Evolutionary conservation across 306 rosid genomes (phyloP), one percentile per base, ranked within the genome.

Genomic region (Styphnolobium japonicum): DNA sequence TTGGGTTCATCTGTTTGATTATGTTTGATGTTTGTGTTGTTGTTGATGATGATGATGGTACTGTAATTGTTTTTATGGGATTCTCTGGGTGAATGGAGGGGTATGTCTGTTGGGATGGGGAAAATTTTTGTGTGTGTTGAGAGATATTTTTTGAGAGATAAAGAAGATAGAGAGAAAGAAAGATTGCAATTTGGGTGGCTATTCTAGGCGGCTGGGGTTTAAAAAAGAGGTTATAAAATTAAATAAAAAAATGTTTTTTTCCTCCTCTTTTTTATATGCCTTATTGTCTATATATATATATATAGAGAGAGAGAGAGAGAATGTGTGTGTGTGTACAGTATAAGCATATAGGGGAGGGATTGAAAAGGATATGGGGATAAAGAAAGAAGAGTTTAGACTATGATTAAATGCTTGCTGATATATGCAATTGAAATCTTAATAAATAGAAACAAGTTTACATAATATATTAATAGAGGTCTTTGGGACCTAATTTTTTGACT

Each of bases 131-230:
- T 15, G 73, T 27, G 55, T 29, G 60, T 75, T 79, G 70, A 80
- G 76, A 81, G 88, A 89, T 83, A 82, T 88, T 87, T 84, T 88
- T 51, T 3, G 51, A 29, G 83, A 46, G 81, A 69, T 79, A 66
- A 66, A 72, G 79, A 55, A 42, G 78, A 66, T 36, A 72, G 67
- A 73, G 80, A 67, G 78, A 86, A 88, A 86, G 81, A 68, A 63
- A 61, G 63, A 79, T 75, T 23, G 94, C 84, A 87, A 85, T 64
- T 89, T 92, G 96, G 93, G 89, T 92, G 94, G 96, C 92, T 92
- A 37, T 88, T 92, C 94, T 92, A 91, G 93, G 93, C 95, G 94
- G 97, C 92, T 83, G 73, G 21, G 90, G 86, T 77, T 87, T 89
- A 87, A 86, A 85, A 78, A 84, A 83, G 46, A 37, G 0, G 4